Evolutionary conservation across 495 filamentous ascomycete genomes (phyloP), one percentile per base, ranked within the genome.

Genomic region (Hypoxylon perforatum): DNA sequence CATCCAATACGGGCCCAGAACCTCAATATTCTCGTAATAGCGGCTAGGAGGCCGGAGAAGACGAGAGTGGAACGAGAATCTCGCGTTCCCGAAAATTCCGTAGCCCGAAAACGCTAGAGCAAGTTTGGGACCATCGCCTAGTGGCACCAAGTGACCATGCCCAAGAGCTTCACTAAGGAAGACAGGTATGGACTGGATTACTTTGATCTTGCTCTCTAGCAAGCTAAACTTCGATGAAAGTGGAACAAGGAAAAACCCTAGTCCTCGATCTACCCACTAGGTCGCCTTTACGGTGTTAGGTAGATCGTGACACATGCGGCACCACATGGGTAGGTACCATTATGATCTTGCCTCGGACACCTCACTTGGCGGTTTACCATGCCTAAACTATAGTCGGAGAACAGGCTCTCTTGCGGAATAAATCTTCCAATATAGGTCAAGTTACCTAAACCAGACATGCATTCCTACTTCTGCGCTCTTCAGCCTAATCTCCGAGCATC

Each of bases 401-500:
- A 61, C 45, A 19, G 28, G 21, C 57, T 59, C 60, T 30, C 17
- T 42, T 25, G 21, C 61, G 61, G 55, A 54, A 46, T 50, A 47
- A 61, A 56, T 50, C 48, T 39, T 57, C 22, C 10, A 36, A 55
- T 23, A 41, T 28, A 59, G 15, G 42, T 44, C 59, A 42, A 54
- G 50, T 18, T 55, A 61, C 55, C 49, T 25, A 45, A 63, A 60
- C 18, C 15, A 52, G 51, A 9, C 0, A 45, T 49, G 18, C 5
- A 25, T 21, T 59, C 36, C 38, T 60, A 17, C 60, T 42, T 38
- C 10, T 19, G 36, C 42, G 44, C 9, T 45, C 28, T 55, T 56
- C 35, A 56, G 48, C 38, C 41, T 55, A 69, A 69, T 69, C 45
- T 69, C 66, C 66, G 66, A 69, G 57, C 57, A 65, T 64, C 66